A percentile compares a stretch with the other conserved stretches of the same genome.
Conservation (phyloP, 2,329 filamentous ascomycete genomes). For the Daldinia eschscholtzii region DNA sequence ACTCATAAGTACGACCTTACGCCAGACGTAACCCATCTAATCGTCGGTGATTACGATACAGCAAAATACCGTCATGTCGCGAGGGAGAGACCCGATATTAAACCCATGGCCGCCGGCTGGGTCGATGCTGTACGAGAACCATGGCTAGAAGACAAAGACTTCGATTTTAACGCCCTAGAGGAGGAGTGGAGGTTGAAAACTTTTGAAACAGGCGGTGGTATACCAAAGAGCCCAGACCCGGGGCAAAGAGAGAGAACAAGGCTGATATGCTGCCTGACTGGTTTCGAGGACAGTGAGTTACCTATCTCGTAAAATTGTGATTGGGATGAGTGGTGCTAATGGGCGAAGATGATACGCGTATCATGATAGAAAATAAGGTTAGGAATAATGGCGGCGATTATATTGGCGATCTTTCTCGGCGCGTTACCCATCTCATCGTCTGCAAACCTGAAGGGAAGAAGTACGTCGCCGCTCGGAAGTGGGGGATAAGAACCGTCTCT, state of each 20-base stretch:
- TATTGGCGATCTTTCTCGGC: constrained; percentile 86
- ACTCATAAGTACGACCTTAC: constrained; percentile 91
- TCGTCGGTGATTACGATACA: constrained; percentile 90
- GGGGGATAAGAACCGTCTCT: constrained; percentile 84
- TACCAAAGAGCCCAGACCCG: constrained; percentile 50
- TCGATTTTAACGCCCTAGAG: constrained; percentile 80
- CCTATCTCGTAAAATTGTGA: background rate
- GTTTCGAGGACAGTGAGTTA: constrained; percentile 65
- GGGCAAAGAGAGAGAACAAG: constrained; percentile 54
- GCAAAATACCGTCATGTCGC: constrained; percentile 97
- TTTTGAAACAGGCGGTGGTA: constrained; percentile 67
- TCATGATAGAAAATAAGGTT: constrained; percentile 76
- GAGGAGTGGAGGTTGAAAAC: constrained; percentile 72
- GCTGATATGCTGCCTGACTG: constrained; percentile 68
- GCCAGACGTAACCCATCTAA: constrained; percentile 93
- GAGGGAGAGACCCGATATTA: constrained; percentile 86
- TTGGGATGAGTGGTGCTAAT: constrained; percentile 27
- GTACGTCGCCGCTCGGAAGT: constrained; percentile 86
- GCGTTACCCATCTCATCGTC: constrained; percentile 89
- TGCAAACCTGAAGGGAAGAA: constrained; percentile 85
- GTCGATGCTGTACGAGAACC: constrained; percentile 81
- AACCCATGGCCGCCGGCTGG: constrained; percentile 85
- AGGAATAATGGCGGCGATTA: constrained; percentile 82
- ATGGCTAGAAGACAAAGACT: constrained; percentile 84
- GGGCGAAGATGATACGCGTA: constrained; percentile 71